phyloP scores from a whole-genome alignment of 805 yeast genomes.

The Lipomyces starkeyi region DNA sequence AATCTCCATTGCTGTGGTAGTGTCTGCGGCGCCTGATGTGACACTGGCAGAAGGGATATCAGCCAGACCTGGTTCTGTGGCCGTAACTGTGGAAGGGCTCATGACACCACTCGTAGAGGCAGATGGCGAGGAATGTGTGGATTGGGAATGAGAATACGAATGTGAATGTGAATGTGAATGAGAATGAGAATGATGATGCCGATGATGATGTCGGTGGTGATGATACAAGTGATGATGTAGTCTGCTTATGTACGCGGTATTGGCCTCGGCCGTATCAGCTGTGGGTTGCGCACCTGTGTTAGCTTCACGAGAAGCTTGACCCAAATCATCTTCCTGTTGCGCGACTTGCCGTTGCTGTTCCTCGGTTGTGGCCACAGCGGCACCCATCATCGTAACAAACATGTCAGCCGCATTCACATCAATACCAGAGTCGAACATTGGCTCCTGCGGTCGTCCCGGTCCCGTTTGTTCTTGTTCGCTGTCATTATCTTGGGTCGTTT shows the following conservation, averaged over 20 bases:
- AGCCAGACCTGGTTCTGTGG: not conserved
- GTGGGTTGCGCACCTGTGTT: not conserved
- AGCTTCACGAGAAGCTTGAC: not conserved
- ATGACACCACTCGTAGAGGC: not conserved
- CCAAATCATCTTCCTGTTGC: not conserved
- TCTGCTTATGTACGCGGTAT: constrained; percentile 18
- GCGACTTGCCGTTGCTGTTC: not conserved
- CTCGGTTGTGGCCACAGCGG: constrained; percentile 11
- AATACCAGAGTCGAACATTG: constrained; percentile 26
- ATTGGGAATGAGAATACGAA: constrained; percentile 19
- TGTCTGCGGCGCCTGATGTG: not conserved
- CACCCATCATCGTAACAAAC: constrained; percentile 27
- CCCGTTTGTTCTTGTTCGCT: not conserved
- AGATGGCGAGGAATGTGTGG: constrained; percentile 11
- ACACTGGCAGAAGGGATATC: not conserved
- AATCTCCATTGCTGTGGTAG: constrained; percentile 18
- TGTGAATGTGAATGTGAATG: constrained; percentile 15
- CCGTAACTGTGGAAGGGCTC: not conserved
- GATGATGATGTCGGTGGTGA: constrained; percentile 33
- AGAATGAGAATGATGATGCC: constrained; percentile 28
- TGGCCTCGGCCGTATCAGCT: not conserved
- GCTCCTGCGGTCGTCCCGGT: constrained; percentile 2
- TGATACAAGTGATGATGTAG: constrained; percentile 25
- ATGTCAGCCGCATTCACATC: constrained; percentile 26
- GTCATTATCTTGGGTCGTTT: not conserved